Evolutionary conservation across 768 basidiomycete species (phyloP), one percentile per base, ranked within the genome.

Genomic region (Favolaschia claudopus): DNA sequence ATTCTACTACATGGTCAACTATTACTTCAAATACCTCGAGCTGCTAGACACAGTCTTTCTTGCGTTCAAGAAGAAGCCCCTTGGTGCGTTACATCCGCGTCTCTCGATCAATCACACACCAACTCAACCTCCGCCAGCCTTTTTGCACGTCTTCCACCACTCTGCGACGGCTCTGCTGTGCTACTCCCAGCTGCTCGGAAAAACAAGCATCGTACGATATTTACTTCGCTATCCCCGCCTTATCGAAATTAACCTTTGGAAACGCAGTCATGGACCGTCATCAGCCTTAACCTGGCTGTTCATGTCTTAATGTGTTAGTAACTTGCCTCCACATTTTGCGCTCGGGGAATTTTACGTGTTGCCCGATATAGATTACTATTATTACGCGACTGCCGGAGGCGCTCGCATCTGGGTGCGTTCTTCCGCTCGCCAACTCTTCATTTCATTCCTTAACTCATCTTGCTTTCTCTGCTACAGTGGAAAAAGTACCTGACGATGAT

Each of bases 131-230:
- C 38, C 65, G n/a, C n/a, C n/a, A 95, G 95, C 93, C 67, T 99
- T 99, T 79, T 80, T 99, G 58, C 96, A 99, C 75, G 96, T 99
- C 62, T 98, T 96, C 82, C 96, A 98, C 75, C 96, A 99, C 80
- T 93, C 96, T 60, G 96, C 96, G 13, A 99, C 96, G 56, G 96
- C 96, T 61, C 76, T 97, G 59, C 81, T 99, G 55, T 98, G 96
- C 78, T 97, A 88, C 74, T 87, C 88, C 51, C 96, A 99, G 77
- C 82, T 99, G 64, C 90, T 96, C 66, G 96, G 96, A 66, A 87
- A 85, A 72, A 98, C 96, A 43, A 95, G 91, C 67, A 89, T 98
- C 45, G 95, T 96, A n/a, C 12, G 24, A 39, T 39, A 36, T 32
- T 22, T 31, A 33, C 19, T 38, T n/a, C 37, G n/a, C 36, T 32